phyloP scores from a whole-genome alignment of 2,329 filamentous ascomycete genomes.

The Hirsutella minnesotensis region DNA sequence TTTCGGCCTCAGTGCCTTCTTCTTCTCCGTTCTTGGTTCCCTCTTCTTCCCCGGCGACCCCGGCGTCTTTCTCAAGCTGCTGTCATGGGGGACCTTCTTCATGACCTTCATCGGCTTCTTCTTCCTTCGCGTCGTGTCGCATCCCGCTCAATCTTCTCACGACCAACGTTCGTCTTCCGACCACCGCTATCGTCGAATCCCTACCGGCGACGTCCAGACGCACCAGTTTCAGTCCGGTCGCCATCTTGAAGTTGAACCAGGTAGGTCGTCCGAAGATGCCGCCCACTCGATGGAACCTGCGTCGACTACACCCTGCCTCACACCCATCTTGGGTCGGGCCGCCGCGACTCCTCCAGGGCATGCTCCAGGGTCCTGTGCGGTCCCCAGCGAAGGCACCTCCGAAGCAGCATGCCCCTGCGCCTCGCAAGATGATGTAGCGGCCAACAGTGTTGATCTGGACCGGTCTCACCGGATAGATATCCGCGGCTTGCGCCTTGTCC shows the following conservation, averaged over 20 bases:
- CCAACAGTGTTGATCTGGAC: slow-evolving; percentile 56
- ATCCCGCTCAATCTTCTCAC: slow-evolving; percentile 40
- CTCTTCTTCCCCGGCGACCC: slow-evolving; percentile 75
- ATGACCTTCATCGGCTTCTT: slow-evolving; percentile 71
- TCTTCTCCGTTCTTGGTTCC: slow-evolving; percentile 74
- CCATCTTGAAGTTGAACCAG: slow-evolving; percentile 43
- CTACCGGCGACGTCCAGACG: neutral
- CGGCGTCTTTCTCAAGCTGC: slow-evolving; percentile 65
- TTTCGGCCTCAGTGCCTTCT: slow-evolving; percentile 91
- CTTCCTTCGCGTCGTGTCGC: slow-evolving; percentile 64
- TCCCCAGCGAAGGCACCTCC: slow-evolving; percentile 66
- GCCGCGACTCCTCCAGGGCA: neutral
- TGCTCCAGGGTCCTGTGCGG: slow-evolving; percentile 19
- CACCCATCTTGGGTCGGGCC: neutral
- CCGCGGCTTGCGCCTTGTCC: slow-evolving; percentile 66
- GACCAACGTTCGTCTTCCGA: neutral
- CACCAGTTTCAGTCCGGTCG: slow-evolving; percentile 3
- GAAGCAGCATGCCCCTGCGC: slow-evolving; percentile 58
- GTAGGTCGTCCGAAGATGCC: slow-evolving; percentile 39
- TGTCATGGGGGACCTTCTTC: slow-evolving; percentile 67
- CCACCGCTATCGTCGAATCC: neutral
- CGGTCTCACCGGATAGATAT: slow-evolving; percentile 81
- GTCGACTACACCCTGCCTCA: neutral
- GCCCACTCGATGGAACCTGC: neutral
- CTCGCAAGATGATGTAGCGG: slow-evolving; percentile 37